Evolutionary conservation across 1,284 basidiomycete species (phyloP).

Genomic region (Ceratobasidium theobromae): DNA sequence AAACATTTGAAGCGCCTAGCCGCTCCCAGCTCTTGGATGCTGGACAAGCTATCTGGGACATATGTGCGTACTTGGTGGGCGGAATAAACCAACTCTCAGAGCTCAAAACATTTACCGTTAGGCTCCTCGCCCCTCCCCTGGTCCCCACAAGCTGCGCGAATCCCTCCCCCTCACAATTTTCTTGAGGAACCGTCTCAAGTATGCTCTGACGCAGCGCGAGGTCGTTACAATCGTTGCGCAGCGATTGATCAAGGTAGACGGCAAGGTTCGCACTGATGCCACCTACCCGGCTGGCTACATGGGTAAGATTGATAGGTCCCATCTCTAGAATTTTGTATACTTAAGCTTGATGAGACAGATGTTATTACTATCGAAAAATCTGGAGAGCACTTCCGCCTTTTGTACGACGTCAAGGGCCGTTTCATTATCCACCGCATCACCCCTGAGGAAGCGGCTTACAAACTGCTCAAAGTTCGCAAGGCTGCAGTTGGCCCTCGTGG

Average conservation of each 20-base stretch:
- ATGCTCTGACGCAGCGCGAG: slow-evolving; percentile 95
- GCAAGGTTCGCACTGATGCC: slow-evolving; percentile 97
- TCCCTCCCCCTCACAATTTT: slow-evolving; percentile 93
- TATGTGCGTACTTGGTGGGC: slow-evolving; percentile 77
- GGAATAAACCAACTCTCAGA: not conserved
- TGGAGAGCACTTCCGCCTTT: slow-evolving; percentile 98
- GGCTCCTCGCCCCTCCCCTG: slow-evolving; percentile 95
- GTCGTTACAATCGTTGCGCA: slow-evolving; percentile 94
- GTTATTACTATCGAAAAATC: slow-evolving; percentile 98
- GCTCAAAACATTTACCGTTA: slow-evolving; percentile 42
- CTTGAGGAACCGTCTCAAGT: slow-evolving; percentile 99
- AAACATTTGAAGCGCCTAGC: slow-evolving; percentile 98
- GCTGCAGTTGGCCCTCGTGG: slow-evolving; percentile 91
- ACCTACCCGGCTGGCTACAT: slow-evolving; percentile 97
- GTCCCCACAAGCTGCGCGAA: slow-evolving; percentile 99
- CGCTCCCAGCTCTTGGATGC: slow-evolving; percentile 99
- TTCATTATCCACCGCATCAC: slow-evolving; percentile 99
- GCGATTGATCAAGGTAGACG: slow-evolving; percentile 97
- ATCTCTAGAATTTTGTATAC: slow-evolving; percentile 16
- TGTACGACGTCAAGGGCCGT: slow-evolving; percentile 99
- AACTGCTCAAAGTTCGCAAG: slow-evolving; percentile 95
- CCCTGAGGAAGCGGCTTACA: slow-evolving; percentile 95
- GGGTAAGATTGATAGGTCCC: slow-evolving; percentile 57
- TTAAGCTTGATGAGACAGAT: slow-evolving; percentile 55
- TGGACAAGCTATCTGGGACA: slow-evolving; percentile 98